Percentiles rank a stretch among this genome's conserved stretches.
phyloP scores from a whole-genome alignment of 2,329 filamentous ascomycete genomes.

The Akanthomyces lecanii region DNA sequence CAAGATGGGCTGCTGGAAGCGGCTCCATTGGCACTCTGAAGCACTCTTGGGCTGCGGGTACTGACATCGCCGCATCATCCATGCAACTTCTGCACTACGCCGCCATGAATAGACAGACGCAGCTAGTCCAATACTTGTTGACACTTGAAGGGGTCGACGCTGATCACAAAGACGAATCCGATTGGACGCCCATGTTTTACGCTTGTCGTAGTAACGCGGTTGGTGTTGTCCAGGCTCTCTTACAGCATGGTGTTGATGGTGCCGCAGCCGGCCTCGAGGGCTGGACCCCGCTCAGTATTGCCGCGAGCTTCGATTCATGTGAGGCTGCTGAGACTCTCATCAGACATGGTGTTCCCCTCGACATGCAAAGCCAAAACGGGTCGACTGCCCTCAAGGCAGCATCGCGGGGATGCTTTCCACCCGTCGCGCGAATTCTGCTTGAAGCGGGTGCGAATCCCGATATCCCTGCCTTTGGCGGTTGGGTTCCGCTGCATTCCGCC shows the following conservation, averaged over 20 bases:
- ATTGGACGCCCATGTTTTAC: conserved; percentile 18
- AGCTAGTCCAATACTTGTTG: conserved; percentile 13
- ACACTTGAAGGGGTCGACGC: conserved; percentile 6
- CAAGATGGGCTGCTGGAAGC: conserved; percentile 5
- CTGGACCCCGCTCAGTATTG: conserved; percentile 18
- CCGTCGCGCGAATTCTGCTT: conserved; percentile 16
- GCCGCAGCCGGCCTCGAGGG: conserved; percentile 14
- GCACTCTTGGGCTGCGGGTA: not conserved
- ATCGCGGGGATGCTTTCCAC: conserved; percentile 11
- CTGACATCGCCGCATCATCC: not conserved
- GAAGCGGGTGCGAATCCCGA: conserved; percentile 18
- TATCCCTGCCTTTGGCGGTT: conserved; percentile 11
- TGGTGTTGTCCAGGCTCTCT: conserved; percentile 14
- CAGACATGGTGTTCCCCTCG: conserved; percentile 8
- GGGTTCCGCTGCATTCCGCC: conserved; percentile 20
- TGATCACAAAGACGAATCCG: conserved; percentile 1
- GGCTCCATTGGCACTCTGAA: not conserved
- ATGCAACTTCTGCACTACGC: conserved; percentile 16
- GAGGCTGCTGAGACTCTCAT: conserved; percentile 16
- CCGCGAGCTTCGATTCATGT: conserved; percentile 17
- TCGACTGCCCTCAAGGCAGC: conserved; percentile 20
- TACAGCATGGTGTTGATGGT: conserved; percentile 12
- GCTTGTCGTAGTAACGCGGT: conserved; percentile 16
- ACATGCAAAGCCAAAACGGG: conserved; percentile 12
- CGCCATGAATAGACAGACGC: not conserved